Evolutionary conservation across 495 filamentous ascomycete genomes (phyloP).

Genomic region (Ramalina peruviana): DNA sequence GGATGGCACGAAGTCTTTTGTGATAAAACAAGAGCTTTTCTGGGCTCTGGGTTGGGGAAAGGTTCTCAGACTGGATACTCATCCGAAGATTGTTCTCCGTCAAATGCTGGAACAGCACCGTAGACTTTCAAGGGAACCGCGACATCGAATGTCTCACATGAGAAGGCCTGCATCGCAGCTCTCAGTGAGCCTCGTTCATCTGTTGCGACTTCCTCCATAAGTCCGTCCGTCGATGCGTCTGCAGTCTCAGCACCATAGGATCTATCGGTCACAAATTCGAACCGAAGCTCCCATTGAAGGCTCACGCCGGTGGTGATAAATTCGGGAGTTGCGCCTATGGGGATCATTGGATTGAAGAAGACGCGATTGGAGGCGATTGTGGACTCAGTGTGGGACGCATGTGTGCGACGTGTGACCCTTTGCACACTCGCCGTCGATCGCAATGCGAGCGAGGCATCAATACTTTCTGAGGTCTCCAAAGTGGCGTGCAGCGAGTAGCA

Average conservation of each 20-base stretch:
- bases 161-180: conserved; percentile 58
- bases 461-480: conserved; percentile 65
- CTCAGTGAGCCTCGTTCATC: conserved; percentile 59
- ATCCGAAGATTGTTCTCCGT: no score
- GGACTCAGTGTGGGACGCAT: conserved; percentile 63
- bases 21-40: no score
- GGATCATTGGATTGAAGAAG: conserved; percentile 69
- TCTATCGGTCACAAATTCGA: conserved; percentile 72
- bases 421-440: conserved; percentile 70
- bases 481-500: conserved; percentile 67
- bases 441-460: conserved; percentile 67
- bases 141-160: conserved; percentile 83
- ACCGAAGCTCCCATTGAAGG: conserved; percentile 69
- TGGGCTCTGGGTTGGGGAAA: no score
- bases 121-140: conserved; percentile 72
- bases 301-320: conserved; percentile 79
- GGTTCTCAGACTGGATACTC: no score
- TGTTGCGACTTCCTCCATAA: conserved; percentile 42
- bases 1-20: no score
- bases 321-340: conserved; percentile 65
- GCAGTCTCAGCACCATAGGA: conserved; percentile 10
- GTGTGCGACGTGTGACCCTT: conserved; percentile 67
- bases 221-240: conserved; percentile 25
- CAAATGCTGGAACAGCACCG: conserved; percentile 33
- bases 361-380: conserved; percentile 66